Percentiles rank a stretch among this genome's conserved stretches.
Conservation (phyloP, 2,329 filamentous ascomycete genomes). For the Fusarium heterosporum region DNA sequence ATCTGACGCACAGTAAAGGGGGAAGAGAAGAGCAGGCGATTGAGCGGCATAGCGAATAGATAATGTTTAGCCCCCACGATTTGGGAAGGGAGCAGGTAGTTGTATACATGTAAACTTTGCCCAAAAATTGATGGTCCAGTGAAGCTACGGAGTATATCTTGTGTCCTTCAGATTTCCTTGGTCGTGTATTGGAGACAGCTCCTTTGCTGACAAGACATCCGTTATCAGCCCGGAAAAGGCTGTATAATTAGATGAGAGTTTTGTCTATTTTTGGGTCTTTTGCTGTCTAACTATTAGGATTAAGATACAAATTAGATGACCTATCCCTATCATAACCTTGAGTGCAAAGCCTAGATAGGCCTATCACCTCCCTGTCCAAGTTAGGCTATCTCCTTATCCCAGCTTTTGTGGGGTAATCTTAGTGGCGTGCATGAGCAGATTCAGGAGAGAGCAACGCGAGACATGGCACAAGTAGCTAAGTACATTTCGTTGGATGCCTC, state of each 20-base stretch:
- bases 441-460: slow-evolving; percentile 31
- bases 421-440: slow-evolving; percentile 34
- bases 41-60: slow-evolving; percentile 44
- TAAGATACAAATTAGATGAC: slow-evolving; percentile 9
- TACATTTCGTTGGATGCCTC: slow-evolving; percentile 38
- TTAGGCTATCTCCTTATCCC: slow-evolving; percentile 40
- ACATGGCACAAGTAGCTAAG: not conserved
- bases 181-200: not conserved
- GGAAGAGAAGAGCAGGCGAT: slow-evolving; percentile 26
- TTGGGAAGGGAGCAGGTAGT: slow-evolving; percentile 37
- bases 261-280: not conserved
- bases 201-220: not conserved
- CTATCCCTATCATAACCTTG: not conserved
- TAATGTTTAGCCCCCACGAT: slow-evolving; percentile 41
- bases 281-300: not conserved
- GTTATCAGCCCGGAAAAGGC: not conserved
- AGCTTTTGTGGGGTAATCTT: slow-evolving; percentile 44
- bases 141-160: not conserved
- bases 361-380: slow-evolving; percentile 37
- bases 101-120: slow-evolving; percentile 49
- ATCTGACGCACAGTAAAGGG: not conserved
- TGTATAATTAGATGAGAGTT: not conserved
- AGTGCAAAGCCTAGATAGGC: slow-evolving; percentile 7
- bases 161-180: slow-evolving; percentile 1
- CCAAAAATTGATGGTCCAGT: slow-evolving; percentile 34